phyloP scores from a whole-genome alignment of 2,329 filamentous ascomycete genomes.

The Botrytis byssoidea region DNA sequence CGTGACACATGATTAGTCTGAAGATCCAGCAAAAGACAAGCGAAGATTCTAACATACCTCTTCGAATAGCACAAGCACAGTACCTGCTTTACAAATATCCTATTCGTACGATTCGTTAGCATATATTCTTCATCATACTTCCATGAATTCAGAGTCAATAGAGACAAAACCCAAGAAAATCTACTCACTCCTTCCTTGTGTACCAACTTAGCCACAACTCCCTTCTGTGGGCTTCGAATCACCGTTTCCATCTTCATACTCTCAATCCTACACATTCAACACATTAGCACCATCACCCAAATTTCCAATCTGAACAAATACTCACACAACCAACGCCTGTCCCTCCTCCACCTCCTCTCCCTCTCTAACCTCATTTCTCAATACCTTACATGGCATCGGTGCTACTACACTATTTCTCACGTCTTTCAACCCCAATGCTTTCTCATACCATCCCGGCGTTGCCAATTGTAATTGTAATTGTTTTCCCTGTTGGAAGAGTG shows the following conservation, averaged over 20 bases:
- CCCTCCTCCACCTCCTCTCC: slow-evolving; percentile 83
- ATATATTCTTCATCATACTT: neutral
- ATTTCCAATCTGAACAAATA: slow-evolving; percentile 33
- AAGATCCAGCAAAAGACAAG: neutral
- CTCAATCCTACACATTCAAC: slow-evolving; percentile 57
- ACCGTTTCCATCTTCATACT: slow-evolving; percentile 92
- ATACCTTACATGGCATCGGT: slow-evolving; percentile 96
- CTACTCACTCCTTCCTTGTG: slow-evolving; percentile 73
- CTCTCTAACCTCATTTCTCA: slow-evolving; percentile 82
- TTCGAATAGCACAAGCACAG: slow-evolving; percentile 71
- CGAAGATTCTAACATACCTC: slow-evolving; percentile 37
- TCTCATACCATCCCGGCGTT: slow-evolving; percentile 77
- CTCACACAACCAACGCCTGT: slow-evolving; percentile 78
- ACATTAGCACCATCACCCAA: slow-evolving; percentile 31
- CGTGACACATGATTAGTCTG: neutral
- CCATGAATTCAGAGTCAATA: neutral
- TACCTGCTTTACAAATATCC: slow-evolving; percentile 78
- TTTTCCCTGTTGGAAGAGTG: slow-evolving; percentile 70
- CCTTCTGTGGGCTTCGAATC: slow-evolving; percentile 72
- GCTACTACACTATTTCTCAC: slow-evolving; percentile 78
- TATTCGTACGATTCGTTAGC: slow-evolving; percentile 37
- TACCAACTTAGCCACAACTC: slow-evolving; percentile 68
- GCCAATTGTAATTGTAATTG: slow-evolving; percentile 59
- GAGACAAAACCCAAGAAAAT: slow-evolving; percentile 6
- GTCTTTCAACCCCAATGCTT: slow-evolving; percentile 81